Evolutionary conservation across 768 basidiomycete genomes (phyloP), one percentile per base, ranked within the genome.

Genomic region (Boletus bicolor): DNA sequence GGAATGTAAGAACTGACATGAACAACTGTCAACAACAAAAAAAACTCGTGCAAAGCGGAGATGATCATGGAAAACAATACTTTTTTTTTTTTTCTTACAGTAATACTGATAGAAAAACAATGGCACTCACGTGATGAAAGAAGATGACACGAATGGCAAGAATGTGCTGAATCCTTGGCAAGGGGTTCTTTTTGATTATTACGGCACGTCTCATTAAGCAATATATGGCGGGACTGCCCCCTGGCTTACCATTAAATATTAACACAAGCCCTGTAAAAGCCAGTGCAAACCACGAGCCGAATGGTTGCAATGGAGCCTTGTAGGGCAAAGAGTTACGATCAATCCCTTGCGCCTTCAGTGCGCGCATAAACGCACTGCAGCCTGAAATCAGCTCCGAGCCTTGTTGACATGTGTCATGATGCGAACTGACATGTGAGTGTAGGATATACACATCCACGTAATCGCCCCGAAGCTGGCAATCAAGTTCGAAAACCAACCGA

Each of bases 261-360:
- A 78, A 78, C 58, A 85, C 81, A 49, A 84, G 73, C 10, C 60
- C 74, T 1, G 82, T 83, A 32, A 78, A 71, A 42, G 75, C 70
- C 12, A 84, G 67, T 26, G 84, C 85, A 63, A 83, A 79, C 80
- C 79, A 84, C 42, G 79, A 80, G 24, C 82, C 81, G 70, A 76
- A 84, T 26, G 82, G 82, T 64, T 82, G 82, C 65, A 84, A 82
- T n/a, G 84, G 83, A 7, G 81, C 83, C 66, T 80, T 77, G 62
- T 77, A 78, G 4, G 79, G 78, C 7, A 80, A 65, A 15, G 69
- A 68, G 44, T 79, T 75, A 45, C 78, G 69, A 21, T 73, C 74
- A 53, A 73, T 68, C 15, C 75, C 76, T 41, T 77, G 77, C 5
- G 70, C 73, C 41, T 71, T 68, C 58, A 57, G 46, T 44, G 66